Evolutionary conservation across 2,329 filamentous ascomycete species (phyloP), one percentile per base, ranked within the genome.

Genomic region (Fusarium sarcochroum): DNA sequence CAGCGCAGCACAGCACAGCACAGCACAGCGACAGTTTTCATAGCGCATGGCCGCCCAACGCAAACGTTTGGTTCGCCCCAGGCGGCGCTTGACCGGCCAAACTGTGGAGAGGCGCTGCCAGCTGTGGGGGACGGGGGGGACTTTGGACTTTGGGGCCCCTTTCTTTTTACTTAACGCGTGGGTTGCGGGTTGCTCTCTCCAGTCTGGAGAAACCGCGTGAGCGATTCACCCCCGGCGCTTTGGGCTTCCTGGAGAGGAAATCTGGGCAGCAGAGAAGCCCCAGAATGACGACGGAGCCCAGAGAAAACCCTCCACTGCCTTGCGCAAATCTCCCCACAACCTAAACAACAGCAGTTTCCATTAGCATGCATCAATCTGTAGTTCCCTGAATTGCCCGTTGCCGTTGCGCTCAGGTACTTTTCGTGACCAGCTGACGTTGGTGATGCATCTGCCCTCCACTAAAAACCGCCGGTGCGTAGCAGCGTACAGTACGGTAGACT

Each of bases 81-180:
- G 76, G 80, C 85, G 85, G 85, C 84, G 83, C 77, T 85, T 86
- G 78, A 80, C 84, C 85, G 85, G 85, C 83, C 79, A 82, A 86
- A 87, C 85, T 85, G 85, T 87, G 85, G 85, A 81, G 83, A 66
- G 62, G 50, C 42, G 34, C 60, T 48, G 46, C 54, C 38, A 58
- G 49, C 41, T 69, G 65, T 69, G 65, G 66, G 65, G 62, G 47
- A 40, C 37, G 47, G 48, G 17, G 27, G 27, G 23, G 23, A 23
- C 23, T 23, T 23, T 23, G 23, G 23, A 10, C 11, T 10, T 30
- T 30, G 9, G 47, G 54, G 56, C 50, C 58, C 62, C 57, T 48
- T 55, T 61, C 58, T 15, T 38, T 55, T 40, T 49, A 35, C 54
- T 54, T 21, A 51, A 58, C 47, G 63, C 44, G 35, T 40, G 30